A percentile compares a stretch with the other conserved stretches of the same genome.
Conservation (phyloP, 2,329 filamentous ascomycete species). For the Diaporthe velutina region DNA sequence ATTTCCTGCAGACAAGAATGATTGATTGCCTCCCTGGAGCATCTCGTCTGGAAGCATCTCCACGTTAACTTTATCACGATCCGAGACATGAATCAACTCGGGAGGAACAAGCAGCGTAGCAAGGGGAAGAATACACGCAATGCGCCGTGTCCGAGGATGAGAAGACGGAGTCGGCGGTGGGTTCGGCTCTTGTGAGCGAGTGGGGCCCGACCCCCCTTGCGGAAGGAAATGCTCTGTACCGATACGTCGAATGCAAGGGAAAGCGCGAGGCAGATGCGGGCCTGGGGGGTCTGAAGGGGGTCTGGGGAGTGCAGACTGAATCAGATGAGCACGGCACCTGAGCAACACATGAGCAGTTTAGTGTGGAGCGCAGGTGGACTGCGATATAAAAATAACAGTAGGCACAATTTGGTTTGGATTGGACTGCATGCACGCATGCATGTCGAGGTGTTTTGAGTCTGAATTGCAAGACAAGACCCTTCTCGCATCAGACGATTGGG, state of each 20-base stretch:
- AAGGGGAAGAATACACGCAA: conserved; percentile 18
- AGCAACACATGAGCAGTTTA: conserved; percentile 13
- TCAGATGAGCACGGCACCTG: conserved; percentile 19
- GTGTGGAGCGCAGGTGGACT: not conserved
- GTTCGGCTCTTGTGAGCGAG: conserved; percentile 11
- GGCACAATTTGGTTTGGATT: conserved; percentile 14
- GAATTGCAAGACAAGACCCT: conserved; percentile 20
- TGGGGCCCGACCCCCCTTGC: conserved; percentile 9
- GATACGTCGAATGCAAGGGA: conserved; percentile 8
- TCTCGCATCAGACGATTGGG: conserved; percentile 23
- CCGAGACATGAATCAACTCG: conserved; percentile 28
- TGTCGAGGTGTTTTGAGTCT: conserved; percentile 13
- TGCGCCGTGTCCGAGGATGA: not conserved
- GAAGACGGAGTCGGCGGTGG: not conserved
- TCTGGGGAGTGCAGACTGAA: conserved; percentile 6
- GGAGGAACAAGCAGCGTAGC: conserved; percentile 22
- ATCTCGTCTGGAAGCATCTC: not conserved
- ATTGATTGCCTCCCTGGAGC: not conserved
- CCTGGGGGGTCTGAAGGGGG: not conserved
- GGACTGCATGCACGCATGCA: not conserved
- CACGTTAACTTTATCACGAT: conserved; percentile 19
- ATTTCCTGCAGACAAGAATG: not conserved
- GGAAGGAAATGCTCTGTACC: conserved; percentile 4
- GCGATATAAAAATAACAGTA: conserved; percentile 27
- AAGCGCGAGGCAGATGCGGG: not conserved